Conservation (phyloP, 169 alveolate genomes). For the Ichthyophthirius multifiliis region DNA sequence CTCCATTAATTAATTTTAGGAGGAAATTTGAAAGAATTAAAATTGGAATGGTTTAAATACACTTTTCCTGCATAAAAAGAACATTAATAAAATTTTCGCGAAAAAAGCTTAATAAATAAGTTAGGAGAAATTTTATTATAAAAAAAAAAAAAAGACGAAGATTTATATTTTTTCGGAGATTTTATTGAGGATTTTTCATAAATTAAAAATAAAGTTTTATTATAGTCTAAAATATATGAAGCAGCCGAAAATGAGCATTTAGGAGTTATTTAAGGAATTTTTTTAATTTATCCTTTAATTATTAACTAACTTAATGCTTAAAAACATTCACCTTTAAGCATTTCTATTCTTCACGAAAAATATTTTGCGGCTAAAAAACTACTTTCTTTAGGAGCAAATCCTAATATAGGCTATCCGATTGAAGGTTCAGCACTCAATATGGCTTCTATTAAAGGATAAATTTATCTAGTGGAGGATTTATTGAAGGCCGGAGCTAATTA, state of each 20-base stretch:
- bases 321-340: constrained; percentile 43
- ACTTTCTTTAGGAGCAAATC: constrained; percentile 39
- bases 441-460: constrained; percentile 45
- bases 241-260: constrained; percentile 29
- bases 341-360: constrained; percentile 51
- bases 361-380: constrained; percentile 40
- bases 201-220: not conserved
- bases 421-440: constrained; percentile 57
- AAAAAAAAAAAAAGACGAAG: too few relatives aligned
- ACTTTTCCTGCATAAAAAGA: constrained; percentile 44
- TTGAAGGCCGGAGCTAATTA: constrained; percentile 48
- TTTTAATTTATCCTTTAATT: constrained; percentile 13
- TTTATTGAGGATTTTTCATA: not conserved
- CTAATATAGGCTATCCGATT: constrained; percentile 56
- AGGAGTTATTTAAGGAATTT: constrained; percentile 22
- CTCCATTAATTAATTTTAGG: not conserved
- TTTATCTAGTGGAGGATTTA: constrained; percentile 43
- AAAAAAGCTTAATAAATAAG: not conserved
- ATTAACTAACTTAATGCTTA: constrained; percentile 54
- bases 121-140: too few relatives aligned
- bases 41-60: constrained; percentile 62
- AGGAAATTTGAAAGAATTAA: constrained; percentile 37
- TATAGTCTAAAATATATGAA: not conserved
- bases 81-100: not conserved
- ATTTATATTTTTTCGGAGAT: too few relatives aligned